Base-by-base conservation (phyloP, 2,329 filamentous ascomycete species). In the Pseudopithomyces maydicus region DNA sequence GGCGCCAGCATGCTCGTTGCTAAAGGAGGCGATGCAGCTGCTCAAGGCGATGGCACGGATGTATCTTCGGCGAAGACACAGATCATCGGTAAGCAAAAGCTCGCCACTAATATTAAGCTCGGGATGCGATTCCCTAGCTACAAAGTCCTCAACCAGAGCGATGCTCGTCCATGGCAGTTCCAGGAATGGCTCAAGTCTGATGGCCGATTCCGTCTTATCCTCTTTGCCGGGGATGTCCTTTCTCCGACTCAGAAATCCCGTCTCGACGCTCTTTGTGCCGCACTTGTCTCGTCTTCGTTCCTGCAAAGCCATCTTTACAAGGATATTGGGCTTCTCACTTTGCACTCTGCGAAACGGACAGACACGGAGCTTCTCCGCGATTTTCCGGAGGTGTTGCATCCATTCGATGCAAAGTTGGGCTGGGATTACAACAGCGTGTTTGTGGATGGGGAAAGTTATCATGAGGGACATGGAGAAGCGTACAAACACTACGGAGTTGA, bases 211-310 rank as follows among this genome's bases (percentile, higher is more conserved):
- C 77, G 85, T 7, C 67, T 89, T 29, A 72, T 88, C 1, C 74
- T 90, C 1, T 90, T 91, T 61, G 81, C 85, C 0, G 88, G 88
- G 1, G 78, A 88, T 59, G 74, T 90, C 2, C 72, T 77, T 2
- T 61, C 76, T 0, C 12, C 74, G 0, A 52, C 57, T 1, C 83
- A 85, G 56, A 79, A 79, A 55, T 62, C 70, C 0, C 77, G 80
- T 3, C 74, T 86, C 3, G 69, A 81, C 23, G 63, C 49, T 0
- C 79, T 89, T 23, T 85, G 84, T 45, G 67, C 74, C 1, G 72
- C 66, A 49, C 75, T 86, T 3, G 71, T 63, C 1, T 57, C 62
- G 0, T 71, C 73, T 0, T 44, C 76, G 0, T 78, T 86, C 54
- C 67, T 87, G 14, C 71, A 56, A 58, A n/a, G 74, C 66, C n/a